phyloP scores from a whole-genome alignment of 2,329 filamentous ascomycete species.

The Diaporthe eres region DNA sequence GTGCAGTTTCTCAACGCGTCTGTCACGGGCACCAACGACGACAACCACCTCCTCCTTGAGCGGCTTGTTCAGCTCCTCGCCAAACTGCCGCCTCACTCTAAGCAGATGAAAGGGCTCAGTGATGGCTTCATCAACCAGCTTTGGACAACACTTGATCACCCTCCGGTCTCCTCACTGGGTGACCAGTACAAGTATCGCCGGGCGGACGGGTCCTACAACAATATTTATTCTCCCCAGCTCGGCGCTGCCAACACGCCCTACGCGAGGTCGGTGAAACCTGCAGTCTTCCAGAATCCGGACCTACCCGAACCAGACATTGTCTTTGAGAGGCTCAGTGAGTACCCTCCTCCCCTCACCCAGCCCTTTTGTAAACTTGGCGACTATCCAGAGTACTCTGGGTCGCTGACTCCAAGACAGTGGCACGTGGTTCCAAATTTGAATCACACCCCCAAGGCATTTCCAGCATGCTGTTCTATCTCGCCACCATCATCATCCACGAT shows the following conservation, averaged over 20 bases:
- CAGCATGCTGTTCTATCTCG: conserved; percentile 81
- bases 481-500: conserved; percentile 75
- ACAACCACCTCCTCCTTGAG: conserved; percentile 40
- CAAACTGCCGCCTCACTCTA: conserved; percentile 47
- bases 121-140: conserved; percentile 34
- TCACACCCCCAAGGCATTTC: conserved; percentile 72
- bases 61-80: conserved; percentile 44
- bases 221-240: conserved; percentile 72
- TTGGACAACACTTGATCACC: conserved; percentile 26
- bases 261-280: conserved; percentile 73
- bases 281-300: conserved; percentile 69
- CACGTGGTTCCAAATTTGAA: conserved; percentile 69
- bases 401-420: conserved; percentile 55
- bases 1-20: conserved; percentile 38
- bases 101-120: conserved; percentile 44
- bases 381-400: too few species aligned
- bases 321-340: conserved; percentile 71
- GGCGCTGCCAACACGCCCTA: conserved; percentile 78
- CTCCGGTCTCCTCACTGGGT: conserved; percentile 1
- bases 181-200: conserved; percentile 49
- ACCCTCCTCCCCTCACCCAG: too few species aligned
- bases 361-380: not conserved
- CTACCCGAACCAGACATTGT: conserved; percentile 74
- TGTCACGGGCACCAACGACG: conserved; percentile 37
- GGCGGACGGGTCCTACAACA: conserved; percentile 64